Evolutionary conservation across 1,284 basidiomycete genomes (phyloP), one percentile per base, ranked within the genome.

Genomic region (Hemileia vastatrix): DNA sequence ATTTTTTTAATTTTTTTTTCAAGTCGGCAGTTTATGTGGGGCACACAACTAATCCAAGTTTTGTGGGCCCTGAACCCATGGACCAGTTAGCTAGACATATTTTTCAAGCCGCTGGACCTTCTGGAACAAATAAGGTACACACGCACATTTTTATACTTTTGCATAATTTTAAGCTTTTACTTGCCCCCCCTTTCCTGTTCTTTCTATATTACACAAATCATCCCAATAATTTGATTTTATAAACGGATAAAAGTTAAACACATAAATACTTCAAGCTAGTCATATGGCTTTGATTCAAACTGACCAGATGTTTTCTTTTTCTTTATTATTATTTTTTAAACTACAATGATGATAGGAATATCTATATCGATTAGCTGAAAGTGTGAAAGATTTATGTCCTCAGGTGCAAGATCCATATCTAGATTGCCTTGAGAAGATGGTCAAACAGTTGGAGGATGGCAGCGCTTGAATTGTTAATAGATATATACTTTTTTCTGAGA

Each of bases 21-120:
- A 15, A 61, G 58, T 43, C 58, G 33, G 36, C 33, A 45, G 45
- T 61, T n/a, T 61, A 61, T 54, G 51, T 61, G 2, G 58, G 58
- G 13, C 58, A 61, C 48, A 33, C 27, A n/a, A 44, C 48, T 21
- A 61, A 61, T 53, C 58, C 58, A 2, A 61, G 58, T 32, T 61
- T 61, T 44, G 27, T 21, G 18, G 45, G 51, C 23, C 50, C 43
- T 1, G 23, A 40, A 9, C 43, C 27, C 9, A 18, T 54, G 23
- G 58, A 61, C 3, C 36, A 61, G 48, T 33, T 61, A 15, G 49
- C 51, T 1, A 19, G 21, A 3, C 27, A 24, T 19, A 61, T 61
- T 32, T 23, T 45, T 45, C 32, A 48, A 31, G 54, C 40, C 40
- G 51, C 48, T 18, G 51, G 58, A 15, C 58, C 58, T 21, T 61